Evolutionary conservation across 2,329 filamentous ascomycete genomes (phyloP), one percentile per base, ranked within the genome.

Genomic region (Drechslera avenae): DNA sequence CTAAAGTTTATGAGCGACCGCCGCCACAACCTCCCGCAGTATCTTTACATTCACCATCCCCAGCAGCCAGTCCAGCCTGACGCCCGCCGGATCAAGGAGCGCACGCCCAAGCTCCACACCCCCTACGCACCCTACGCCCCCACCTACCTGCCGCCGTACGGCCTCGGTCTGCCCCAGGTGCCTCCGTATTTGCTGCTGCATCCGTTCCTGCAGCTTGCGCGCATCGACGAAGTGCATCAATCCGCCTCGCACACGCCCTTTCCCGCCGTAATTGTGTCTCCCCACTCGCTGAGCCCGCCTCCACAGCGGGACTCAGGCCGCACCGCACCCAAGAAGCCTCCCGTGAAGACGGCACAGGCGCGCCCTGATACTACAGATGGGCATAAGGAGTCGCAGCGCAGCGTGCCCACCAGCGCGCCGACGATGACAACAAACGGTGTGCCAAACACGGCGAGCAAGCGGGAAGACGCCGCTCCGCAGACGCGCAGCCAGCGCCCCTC

Each of bases 401-500:
- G 63, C 66, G 69, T 69, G 67, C 67, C 64, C 43, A 62, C 62
- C 58, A 67, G 69, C 69, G 66, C 66, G 56, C 62, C 67, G 57
- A 64, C 71, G 64, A 72, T 75, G 71, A 75, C 72, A 63, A 57
- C 67, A 46, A 69, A 66, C 61, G 57, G 59, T 52, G 52, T 57
- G 45, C 57, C 61, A 52, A 54, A 46, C 32, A 69, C 70, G 63
- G 59, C 54, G 31, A 60, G 56, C 59, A 72, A 67, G 56, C 63
- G 59, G 42, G 60, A 66, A 7, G 66, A 73, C 26, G 52, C 52
- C 23, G 50, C 35, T 21, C 10, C 57, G 13, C 58, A 58, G 46
- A 54, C 63, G 33, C 65, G 66, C 36, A 45, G 58, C 21, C 63
- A 76, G 70, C 76, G 81, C 59, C 76, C 80, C 52, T 75, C 81